Evolutionary conservation across 2,329 filamentous ascomycete genomes (phyloP), one percentile per base, ranked within the genome.

Genomic region (Ophiocordyceps sinensis): DNA sequence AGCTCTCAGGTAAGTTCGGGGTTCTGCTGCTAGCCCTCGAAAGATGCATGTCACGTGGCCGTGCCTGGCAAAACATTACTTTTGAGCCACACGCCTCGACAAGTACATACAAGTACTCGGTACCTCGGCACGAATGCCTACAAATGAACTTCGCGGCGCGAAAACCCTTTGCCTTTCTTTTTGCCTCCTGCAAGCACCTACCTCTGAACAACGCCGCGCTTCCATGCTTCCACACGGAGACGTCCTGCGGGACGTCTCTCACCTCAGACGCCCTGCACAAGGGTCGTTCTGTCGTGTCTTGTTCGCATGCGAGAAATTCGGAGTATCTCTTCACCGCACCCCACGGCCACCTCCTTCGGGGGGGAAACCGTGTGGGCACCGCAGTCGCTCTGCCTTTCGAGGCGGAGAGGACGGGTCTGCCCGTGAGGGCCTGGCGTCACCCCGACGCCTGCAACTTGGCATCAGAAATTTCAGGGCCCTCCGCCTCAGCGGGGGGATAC

Each of bases 141-240:
- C n/a, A 13, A 32, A 32, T 3, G 12, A 32, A 14, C n/a, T 4
- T 14, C 14, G 32, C 32, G 32, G 14, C 32, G 32, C 7, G 13
- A 7, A 15, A 10, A 17, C 35, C 36, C 13, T 35, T 28, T 34
- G 42, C 28, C 36, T 35, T 38, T 29, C 28, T 39, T 36, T 31
- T 19, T 45, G 37, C 12, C 23, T 43, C 28, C 36, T 40, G 26
- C 40, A 50, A 50, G 48, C 48, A 50, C 40, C 48, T 45, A 40
- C 45, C 48, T 50, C 48, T 45, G 38, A 38, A 44, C 47, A 50
- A 50, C 40, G 48, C 48, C 44, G 44, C 48, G 48, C 48, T 50
- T 50, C 48, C 48, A 50, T 50, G 48, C 48, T 49, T 38, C 37
- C 48, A 46, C 45, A 49, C 48, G 19, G 48, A 50, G 45, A 50